These are phyloP conservation scores for Eurotiales sp. DNA, from an alignment of 2,329 filamentous ascomycete genomes.

Conservation along the genomic window DNA sequence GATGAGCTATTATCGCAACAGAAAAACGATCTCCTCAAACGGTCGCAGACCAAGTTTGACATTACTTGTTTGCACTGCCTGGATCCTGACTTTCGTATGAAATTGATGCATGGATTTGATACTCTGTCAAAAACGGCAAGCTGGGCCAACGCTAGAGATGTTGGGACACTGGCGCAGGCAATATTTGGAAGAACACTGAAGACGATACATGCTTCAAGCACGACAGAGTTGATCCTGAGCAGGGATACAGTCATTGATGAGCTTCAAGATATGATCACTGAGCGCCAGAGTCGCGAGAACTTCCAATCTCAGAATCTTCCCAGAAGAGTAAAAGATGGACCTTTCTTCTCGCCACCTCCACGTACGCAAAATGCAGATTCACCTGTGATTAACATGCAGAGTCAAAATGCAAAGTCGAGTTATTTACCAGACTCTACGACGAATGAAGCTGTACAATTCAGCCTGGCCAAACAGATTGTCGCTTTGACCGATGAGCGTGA, in stretches of 20 bases:
- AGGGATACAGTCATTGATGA: constrained; percentile 15
- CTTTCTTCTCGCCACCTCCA: not conserved
- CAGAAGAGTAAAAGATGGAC: not conserved
- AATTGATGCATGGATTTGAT: constrained; percentile 32
- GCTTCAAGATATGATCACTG: constrained; percentile 16
- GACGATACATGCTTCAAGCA: constrained; percentile 12
- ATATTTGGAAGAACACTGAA: constrained; percentile 42
- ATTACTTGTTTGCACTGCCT: constrained; percentile 23
- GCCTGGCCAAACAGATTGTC: too few relatives aligned
- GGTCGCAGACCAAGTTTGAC: constrained; percentile 21
- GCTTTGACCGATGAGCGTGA: too few relatives aligned
- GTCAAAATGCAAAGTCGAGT: not conserved
- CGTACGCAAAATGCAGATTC: not conserved
- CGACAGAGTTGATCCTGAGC: not conserved
- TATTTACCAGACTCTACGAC: too few relatives aligned
- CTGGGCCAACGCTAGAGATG: constrained; percentile 64
- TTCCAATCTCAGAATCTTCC: not conserved
- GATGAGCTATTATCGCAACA: constrained; percentile 15
- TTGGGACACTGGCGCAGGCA: constrained; percentile 51
- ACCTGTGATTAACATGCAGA: not conserved
- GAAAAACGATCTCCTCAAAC: constrained; percentile 21
- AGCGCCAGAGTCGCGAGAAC: not conserved
- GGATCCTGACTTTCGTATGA: constrained; percentile 15
- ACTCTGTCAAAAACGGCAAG: constrained; percentile 41
- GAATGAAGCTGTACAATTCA: too few relatives aligned